Percentiles rank a stretch among this genome's conserved stretches.
Evolutionary conservation across 805 yeast species (phyloP).

Genomic region (Metschnikowia sp.): DNA sequence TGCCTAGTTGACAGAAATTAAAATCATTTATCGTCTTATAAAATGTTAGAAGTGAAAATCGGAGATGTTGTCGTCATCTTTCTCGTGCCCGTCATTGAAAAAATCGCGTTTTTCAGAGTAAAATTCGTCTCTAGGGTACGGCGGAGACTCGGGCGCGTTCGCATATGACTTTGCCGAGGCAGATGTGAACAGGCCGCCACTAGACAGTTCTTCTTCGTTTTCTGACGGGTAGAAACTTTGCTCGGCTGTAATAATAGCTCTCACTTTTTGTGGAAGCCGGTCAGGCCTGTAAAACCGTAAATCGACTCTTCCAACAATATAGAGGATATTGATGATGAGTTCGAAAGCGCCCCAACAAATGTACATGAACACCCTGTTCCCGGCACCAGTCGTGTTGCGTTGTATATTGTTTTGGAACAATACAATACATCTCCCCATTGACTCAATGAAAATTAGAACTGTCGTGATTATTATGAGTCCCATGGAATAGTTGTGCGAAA

Average conservation of each 20-base stretch:
- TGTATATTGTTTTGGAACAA: slow-evolving; percentile 32
- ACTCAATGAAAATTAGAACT: slow-evolving; percentile 46
- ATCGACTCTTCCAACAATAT: slow-evolving; percentile 65
- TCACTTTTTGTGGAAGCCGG: slow-evolving; percentile 38
- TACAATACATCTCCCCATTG: slow-evolving; percentile 49
- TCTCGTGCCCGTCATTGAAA: slow-evolving; percentile 4
- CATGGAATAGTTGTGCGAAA: slow-evolving; percentile 52
- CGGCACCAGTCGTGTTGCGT: slow-evolving; percentile 17
- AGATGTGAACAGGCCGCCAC: slow-evolving; percentile 7
- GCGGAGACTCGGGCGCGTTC: slow-evolving; percentile 12
- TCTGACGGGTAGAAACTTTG: slow-evolving; percentile 35
- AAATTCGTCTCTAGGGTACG: slow-evolving; percentile 17
- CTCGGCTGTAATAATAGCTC: slow-evolving; percentile 41
- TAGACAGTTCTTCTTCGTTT: slow-evolving; percentile 19
- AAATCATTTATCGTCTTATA: not conserved
- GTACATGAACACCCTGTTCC: slow-evolving; percentile 58
- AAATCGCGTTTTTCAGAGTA: not conserved
- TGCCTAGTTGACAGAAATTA: not conserved
- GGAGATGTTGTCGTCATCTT: slow-evolving; percentile 15
- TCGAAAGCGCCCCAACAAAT: slow-evolving; percentile 69
- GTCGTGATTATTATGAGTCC: slow-evolving; percentile 45
- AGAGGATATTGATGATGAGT: slow-evolving; percentile 51
- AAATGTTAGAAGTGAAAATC: slow-evolving; percentile 15
- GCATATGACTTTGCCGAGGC: slow-evolving; percentile 10
- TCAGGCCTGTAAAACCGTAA: slow-evolving; percentile 80